phyloP scores from a whole-genome alignment of 768 basidiomycete genomes.

The Rhizopogon vinicolor region DNA sequence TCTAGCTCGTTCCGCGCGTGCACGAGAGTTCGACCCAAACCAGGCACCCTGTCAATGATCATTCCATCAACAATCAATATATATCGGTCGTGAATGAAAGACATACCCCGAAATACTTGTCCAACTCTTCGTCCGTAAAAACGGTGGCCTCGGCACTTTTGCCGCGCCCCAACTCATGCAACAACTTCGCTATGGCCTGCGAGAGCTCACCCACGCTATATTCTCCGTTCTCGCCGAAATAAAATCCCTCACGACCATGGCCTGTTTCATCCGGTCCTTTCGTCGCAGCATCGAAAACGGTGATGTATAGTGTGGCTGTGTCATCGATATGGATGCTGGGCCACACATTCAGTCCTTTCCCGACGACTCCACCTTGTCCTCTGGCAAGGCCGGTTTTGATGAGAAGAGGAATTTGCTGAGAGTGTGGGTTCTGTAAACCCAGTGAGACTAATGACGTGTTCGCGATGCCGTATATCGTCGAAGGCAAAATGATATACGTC shows the following conservation, averaged over 20 bases:
- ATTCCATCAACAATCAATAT: background rate
- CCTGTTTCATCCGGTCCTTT: conserved; percentile 3
- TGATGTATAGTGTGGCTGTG: conserved; percentile 12
- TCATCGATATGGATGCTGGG: conserved; percentile 17
- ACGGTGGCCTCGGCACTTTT: conserved; percentile 7
- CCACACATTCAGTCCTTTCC: conserved; percentile 24
- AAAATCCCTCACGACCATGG: conserved; percentile 20
- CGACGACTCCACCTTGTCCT: conserved; percentile 16
- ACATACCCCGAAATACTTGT: conserved; percentile 2
- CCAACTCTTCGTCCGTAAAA: conserved; percentile 13
- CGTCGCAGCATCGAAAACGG: conserved; percentile 10
- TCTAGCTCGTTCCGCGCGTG: conserved; percentile 13
- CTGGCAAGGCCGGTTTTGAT: conserved; percentile 16
- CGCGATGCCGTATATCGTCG: conserved; percentile 23
- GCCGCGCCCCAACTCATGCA: conserved; percentile 14
- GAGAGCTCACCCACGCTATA: conserved; percentile 11
- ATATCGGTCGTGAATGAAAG: background rate
- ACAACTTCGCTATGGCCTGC: conserved; percentile 6
- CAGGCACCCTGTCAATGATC: conserved; percentile 3
- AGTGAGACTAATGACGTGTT: conserved; percentile 11
- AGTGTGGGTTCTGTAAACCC: conserved; percentile 17
- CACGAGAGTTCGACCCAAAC: conserved; percentile 23
- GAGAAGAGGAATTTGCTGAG: conserved; percentile 21
- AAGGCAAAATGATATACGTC: conserved; percentile 45
- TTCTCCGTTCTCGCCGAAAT: conserved; percentile 21